These are phyloP conservation scores for Globisporangium echinulatum DNA, from an alignment of 352 stramenopile species.

Conservation along the genomic window DNA sequence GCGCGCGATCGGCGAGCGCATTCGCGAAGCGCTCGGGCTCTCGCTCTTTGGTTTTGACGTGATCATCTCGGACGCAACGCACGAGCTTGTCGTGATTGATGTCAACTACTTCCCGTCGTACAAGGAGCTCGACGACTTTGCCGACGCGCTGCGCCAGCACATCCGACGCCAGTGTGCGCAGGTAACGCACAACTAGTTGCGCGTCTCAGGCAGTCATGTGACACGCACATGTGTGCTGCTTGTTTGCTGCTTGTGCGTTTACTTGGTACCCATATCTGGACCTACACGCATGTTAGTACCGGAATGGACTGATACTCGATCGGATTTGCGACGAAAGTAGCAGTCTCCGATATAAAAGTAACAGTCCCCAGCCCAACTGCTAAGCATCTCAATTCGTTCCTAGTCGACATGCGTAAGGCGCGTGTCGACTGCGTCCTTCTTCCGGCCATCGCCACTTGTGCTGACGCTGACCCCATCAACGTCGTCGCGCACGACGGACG, in stretches of 20 bases:
- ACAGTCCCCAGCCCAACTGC: too few relatives aligned
- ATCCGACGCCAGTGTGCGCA: conserved; percentile 32
- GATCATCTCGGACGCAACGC: conserved; percentile 56
- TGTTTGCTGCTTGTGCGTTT: too few relatives aligned
- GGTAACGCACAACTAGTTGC: background rate
- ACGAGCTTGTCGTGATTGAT: conserved; percentile 71
- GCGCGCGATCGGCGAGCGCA: conserved; percentile 46
- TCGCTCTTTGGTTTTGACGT: conserved; percentile 84
- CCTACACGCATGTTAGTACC: too few relatives aligned
- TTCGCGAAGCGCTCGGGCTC: conserved; percentile 57
- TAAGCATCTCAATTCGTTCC: too few relatives aligned
- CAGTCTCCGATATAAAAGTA: too few relatives aligned
- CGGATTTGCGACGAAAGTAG: too few relatives aligned
- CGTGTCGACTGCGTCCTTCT: conserved; percentile 33
- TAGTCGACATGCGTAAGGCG: conserved; percentile 54
- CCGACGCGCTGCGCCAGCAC: conserved; percentile 45
- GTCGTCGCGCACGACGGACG: conserved; percentile 41
- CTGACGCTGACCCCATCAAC: conserved; percentile 12
- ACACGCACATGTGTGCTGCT: too few relatives aligned
- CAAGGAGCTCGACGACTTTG: conserved; percentile 73
- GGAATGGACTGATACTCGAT: too few relatives aligned
- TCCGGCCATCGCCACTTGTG: conserved; percentile 15
- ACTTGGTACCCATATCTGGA: too few relatives aligned
- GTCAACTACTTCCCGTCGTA: conserved; percentile 89
- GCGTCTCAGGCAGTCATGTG: too few relatives aligned